phyloP scores from a whole-genome alignment of 495 filamentous ascomycete species.

The Astrocystis sublimbata region DNA sequence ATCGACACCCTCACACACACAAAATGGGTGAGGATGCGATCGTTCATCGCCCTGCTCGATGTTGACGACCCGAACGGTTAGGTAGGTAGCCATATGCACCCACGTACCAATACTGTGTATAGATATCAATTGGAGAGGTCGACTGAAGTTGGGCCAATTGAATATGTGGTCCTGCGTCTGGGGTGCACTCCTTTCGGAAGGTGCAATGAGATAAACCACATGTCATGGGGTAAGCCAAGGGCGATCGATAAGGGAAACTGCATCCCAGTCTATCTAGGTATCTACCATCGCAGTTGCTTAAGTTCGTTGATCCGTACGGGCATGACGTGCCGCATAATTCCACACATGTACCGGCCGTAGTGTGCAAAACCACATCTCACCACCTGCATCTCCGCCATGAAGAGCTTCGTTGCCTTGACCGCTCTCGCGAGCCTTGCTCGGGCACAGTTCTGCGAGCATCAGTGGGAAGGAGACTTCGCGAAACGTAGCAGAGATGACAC shows the following conservation, averaged over 20 bases:
- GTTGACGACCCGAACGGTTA: background rate
- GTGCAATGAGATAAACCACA: background rate
- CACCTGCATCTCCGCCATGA: slow-evolving; percentile 4
- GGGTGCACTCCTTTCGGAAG: slow-evolving; percentile 10
- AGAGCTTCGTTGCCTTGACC: slow-evolving; percentile 17
- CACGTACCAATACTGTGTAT: no score
- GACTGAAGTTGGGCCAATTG: background rate
- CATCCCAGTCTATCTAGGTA: background rate
- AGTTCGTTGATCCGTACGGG: no score
- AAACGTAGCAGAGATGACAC: slow-evolving; percentile 18
- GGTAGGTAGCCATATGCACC: background rate
- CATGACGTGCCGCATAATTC: no score
- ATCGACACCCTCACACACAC: no score
- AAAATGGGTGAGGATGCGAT: background rate
- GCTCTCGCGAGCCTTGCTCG: slow-evolving; percentile 1
- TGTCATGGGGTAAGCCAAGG: slow-evolving; percentile 15
- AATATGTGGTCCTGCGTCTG: background rate
- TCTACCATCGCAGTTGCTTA: no score
- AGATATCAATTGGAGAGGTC: background rate
- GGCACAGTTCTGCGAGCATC: slow-evolving; percentile 29
- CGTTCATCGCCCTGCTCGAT: background rate
- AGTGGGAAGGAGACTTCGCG: slow-evolving; percentile 29
- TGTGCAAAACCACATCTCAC: no score
- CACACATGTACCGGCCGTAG: no score
- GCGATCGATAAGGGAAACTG: no score